These are phyloP conservation scores for Penicillium verhagenii DNA, from an alignment of 495 filamentous ascomycete genomes.

Conservation along the genomic window DNA sequence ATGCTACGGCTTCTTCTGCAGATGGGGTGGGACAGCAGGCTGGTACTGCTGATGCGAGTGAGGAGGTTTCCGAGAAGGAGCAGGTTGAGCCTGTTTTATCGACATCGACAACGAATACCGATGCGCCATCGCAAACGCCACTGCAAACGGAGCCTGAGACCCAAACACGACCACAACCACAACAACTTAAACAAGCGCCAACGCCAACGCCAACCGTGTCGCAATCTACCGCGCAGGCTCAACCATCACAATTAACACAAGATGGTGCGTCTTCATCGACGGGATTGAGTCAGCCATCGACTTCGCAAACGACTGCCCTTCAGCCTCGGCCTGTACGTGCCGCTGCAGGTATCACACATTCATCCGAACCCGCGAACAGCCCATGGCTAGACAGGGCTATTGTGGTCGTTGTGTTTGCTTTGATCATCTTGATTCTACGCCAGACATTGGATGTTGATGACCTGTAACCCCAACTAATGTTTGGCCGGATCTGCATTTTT, in stretches of 20 bases:
- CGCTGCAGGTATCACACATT: neutral
- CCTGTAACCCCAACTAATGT: slow-evolving; percentile 12
- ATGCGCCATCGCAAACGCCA: neutral
- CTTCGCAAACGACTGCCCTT: neutral
- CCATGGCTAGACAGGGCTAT: slow-evolving; percentile 60
- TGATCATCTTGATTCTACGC: slow-evolving; percentile 47
- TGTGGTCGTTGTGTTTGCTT: slow-evolving; percentile 46
- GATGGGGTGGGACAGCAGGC: slow-evolving; percentile 38
- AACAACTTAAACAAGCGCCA: neutral
- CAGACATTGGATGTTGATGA: slow-evolving; percentile 34
- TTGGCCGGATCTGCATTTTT: neutral
- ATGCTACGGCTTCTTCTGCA: neutral
- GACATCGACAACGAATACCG: neutral
- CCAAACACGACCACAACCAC: neutral
- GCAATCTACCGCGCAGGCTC: neutral
- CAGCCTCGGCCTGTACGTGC: slow-evolving; percentile 2
- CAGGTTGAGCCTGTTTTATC: neutral
- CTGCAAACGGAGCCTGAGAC: neutral
- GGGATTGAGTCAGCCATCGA: neutral
- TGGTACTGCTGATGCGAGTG: slow-evolving; percentile 25
- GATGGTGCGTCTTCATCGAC: neutral
- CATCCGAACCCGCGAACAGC: slow-evolving; percentile 21
- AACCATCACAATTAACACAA: neutral
- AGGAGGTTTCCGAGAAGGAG: neutral
- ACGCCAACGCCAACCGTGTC: neutral